Percentiles rank a stretch among this genome's conserved stretches.
These are phyloP conservation scores for Croton setiger DNA, from an alignment of 441 rosid species.

Conservation along the genomic window DNA sequence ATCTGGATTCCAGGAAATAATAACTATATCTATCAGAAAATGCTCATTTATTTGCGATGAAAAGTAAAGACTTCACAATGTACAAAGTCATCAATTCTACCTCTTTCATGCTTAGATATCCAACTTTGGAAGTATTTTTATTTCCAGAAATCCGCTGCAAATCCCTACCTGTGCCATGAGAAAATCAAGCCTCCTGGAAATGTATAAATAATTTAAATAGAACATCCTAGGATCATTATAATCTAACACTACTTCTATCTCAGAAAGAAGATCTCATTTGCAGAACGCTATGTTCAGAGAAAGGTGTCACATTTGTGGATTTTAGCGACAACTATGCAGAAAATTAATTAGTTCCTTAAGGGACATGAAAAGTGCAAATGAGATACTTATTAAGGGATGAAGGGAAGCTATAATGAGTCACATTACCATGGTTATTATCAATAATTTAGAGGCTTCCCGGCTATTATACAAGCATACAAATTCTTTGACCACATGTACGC, in stretches of 20 bases:
- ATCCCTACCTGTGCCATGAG: constrained; percentile 79
- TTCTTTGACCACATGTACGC: background rate
- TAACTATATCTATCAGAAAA: background rate
- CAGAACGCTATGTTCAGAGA: too few relatives aligned
- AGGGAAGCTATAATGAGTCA: background rate
- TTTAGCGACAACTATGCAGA: too few relatives aligned
- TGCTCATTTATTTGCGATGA: background rate
- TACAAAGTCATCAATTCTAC: constrained; percentile 37
- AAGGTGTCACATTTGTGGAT: too few relatives aligned
- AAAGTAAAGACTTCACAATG: constrained; percentile 11
- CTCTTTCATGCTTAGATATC: constrained; percentile 72
- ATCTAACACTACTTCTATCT: background rate
- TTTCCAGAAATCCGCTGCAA: constrained; percentile 88
- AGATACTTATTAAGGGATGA: too few relatives aligned
- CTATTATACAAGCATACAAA: background rate
- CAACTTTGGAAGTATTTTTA: constrained; percentile 62
- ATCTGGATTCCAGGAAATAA: background rate
- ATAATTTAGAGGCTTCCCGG: background rate
- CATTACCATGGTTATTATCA: background rate
- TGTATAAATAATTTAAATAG: constrained; percentile 11
- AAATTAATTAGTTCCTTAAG: too few relatives aligned
- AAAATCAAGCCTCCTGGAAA: constrained; percentile 36
- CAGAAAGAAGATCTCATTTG: too few relatives aligned
- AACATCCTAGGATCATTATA: background rate
- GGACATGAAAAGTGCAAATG: too few relatives aligned